phyloP scores from a whole-genome alignment of 2,329 filamentous ascomycete species.

The Hypoxylon sp. region DNA sequence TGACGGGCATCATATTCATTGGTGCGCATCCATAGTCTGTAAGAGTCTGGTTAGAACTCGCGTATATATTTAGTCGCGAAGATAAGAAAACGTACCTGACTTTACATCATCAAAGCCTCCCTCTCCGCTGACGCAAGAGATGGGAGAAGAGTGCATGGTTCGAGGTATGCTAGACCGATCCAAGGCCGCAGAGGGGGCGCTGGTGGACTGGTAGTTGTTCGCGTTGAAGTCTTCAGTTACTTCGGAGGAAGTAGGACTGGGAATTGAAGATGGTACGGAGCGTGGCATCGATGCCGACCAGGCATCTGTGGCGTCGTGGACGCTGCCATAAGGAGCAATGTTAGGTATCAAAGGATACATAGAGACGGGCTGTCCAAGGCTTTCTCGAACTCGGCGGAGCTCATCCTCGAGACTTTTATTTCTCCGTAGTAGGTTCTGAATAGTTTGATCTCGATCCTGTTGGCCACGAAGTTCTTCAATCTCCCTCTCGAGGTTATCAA shows the following conservation, averaged over 20 bases:
- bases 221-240: constrained; percentile 61
- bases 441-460: constrained; percentile 61
- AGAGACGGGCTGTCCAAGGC: constrained; percentile 55
- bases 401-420: constrained; percentile 68
- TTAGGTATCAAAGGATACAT: constrained; percentile 60
- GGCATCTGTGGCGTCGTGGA: constrained; percentile 59
- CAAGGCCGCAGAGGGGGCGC: constrained; percentile 60
- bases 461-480: constrained; percentile 75
- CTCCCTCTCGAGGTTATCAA: constrained; percentile 79
- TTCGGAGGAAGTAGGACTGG: constrained; percentile 64
- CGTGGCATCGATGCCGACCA: constrained; percentile 60
- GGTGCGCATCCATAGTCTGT: constrained; percentile 51
- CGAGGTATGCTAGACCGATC: constrained; percentile 49
- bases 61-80: constrained; percentile 31
- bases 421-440: constrained; percentile 63
- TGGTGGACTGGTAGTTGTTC: constrained; percentile 61
- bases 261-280: constrained; percentile 61
- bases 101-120: constrained; percentile 53
- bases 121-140: constrained; percentile 50
- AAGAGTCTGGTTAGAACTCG: constrained; percentile 45
- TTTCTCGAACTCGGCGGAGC: constrained; percentile 59
- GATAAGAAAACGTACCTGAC: constrained; percentile 46
- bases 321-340: constrained; percentile 55
- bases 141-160: constrained; percentile 49
- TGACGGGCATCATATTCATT: constrained; percentile 50